Evolutionary conservation across 2,329 filamentous ascomycete species (phyloP), one percentile per base, ranked within the genome.

Genomic region (Aspergillus terreus): DNA sequence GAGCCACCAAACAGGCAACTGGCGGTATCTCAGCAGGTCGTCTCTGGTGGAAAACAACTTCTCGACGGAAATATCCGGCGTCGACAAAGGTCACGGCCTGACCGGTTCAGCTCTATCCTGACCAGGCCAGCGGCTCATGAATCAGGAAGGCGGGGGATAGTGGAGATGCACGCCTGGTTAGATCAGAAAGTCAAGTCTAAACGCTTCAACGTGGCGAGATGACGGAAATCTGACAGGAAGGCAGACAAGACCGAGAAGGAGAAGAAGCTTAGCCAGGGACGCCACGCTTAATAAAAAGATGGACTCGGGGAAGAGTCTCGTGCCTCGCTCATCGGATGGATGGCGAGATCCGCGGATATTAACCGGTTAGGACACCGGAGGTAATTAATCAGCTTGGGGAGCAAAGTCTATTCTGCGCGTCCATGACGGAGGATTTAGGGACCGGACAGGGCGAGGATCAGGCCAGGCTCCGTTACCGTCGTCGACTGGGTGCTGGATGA

Each of bases 331-430:
- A 3, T n/a, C 32, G 9, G 21, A 36, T 11, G 9, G 21, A 36
- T 11, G 32, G 30, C 23, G 32, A 35, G 44, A 2, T 17, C 46
- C 33, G 35, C 46, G 35, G 33, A 40, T 35, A 41, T 27, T 47
- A 41, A 47, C 35, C 46, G 45, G 43, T 25, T 25, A 19, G 42
- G 17, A 19, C 40, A 44, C 46, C 30, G 50, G 30, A 41, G 27
- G 23, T 23, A 46, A 54, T 54, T 54, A 54, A 54, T 54, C 52
- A 54, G 52, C 52, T 19, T 19, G 44, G 36, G 14, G 27, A 23
- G 33, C 35, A 44, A 44, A 17, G 21, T 17, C 46, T 27, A 27
- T n/a, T 21, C 27, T 30, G 7, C 21, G 32, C 14, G 44, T 23
- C 27, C 32, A 19, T 21, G 21, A 36, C 33, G 35, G 25, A 33